Percentiles rank a stretch among this genome's conserved stretches.
Conservation (phyloP, 139 green algal genomes). For the Pedinophyceae sp. region DNA sequence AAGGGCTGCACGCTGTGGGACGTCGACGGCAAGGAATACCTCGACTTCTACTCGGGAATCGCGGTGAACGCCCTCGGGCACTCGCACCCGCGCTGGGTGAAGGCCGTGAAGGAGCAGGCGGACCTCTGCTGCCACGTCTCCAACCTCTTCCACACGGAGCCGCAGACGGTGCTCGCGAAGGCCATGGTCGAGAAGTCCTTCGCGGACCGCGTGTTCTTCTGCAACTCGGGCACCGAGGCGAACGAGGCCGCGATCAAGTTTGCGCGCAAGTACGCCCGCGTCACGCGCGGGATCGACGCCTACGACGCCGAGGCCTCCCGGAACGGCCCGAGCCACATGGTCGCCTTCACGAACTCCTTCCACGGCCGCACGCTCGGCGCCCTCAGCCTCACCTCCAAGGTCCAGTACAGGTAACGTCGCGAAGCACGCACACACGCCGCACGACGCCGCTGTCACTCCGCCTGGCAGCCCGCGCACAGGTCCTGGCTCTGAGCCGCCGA, state of each 20-base stretch:
- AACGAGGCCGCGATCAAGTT: slow-evolving; percentile 99
- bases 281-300: slow-evolving; percentile 50
- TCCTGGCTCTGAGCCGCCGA: too few relatives aligned
- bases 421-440: too few relatives aligned
- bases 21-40: slow-evolving; percentile 63
- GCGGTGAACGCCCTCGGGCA: slow-evolving; percentile 85
- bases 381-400: slow-evolving; percentile 88
- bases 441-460: too few relatives aligned
- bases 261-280: slow-evolving; percentile 76
- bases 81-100: slow-evolving; percentile 43
- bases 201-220: slow-evolving; percentile 91
- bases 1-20: too few relatives aligned
- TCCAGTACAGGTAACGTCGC: too few relatives aligned
- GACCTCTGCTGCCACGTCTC: slow-evolving; percentile 64
- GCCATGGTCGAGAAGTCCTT: slow-evolving; percentile 73
- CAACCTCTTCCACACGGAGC: slow-evolving; percentile 93
- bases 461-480: too few relatives aligned
- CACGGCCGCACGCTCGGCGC: slow-evolving; percentile 94
- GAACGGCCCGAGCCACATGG: slow-evolving; percentile 60
- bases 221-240: slow-evolving; percentile 93
- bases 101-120: slow-evolving; percentile 65
- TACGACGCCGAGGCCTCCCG: slow-evolving; percentile 33
- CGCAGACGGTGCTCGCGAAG: slow-evolving; percentile 68
- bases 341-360: slow-evolving; percentile 87
- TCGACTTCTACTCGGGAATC: slow-evolving; percentile 93